These are phyloP conservation scores for Cercis canadensis DNA, from an alignment of 306 rosid species.

Conservation along the genomic window DNA sequence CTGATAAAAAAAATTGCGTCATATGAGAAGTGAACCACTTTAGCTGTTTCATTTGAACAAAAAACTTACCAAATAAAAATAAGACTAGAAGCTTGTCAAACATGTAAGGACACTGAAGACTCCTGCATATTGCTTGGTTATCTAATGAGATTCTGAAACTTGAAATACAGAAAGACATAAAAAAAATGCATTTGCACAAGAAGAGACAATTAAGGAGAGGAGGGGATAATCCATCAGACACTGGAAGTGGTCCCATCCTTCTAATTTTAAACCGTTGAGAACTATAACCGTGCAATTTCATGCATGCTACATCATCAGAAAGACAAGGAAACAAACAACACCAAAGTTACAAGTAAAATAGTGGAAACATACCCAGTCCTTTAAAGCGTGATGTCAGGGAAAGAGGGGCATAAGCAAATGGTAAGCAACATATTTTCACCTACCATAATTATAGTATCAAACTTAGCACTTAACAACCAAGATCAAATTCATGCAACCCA, in stretches of 20 bases:
- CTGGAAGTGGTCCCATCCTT: neutral
- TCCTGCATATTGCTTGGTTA: neutral
- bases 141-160: neutral
- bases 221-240: neutral
- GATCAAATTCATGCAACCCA: conserved; percentile 18
- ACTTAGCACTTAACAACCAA: neutral
- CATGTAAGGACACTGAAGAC: neutral
- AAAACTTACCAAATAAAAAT: neutral
- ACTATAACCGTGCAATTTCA: conserved; percentile 26
- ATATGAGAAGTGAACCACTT: conserved; percentile 27
- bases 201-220: neutral
- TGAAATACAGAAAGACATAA: neutral
- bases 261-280: conserved; percentile 20
- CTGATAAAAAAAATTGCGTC: conserved; percentile 52
- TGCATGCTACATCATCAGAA: conserved; percentile 20
- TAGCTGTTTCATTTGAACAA: too few species aligned
- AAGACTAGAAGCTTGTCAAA: neutral
- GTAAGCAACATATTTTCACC: too few species aligned
- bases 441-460: too few species aligned
- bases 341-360: too few species aligned
- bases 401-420: too few species aligned
- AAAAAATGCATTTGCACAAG: neutral
- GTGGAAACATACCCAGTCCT: neutral
- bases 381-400: neutral
- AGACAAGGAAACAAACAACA: neutral